Conservation (phyloP, 2,329 filamentous ascomycete species). For the Phyllosticta citriasiana region DNA sequence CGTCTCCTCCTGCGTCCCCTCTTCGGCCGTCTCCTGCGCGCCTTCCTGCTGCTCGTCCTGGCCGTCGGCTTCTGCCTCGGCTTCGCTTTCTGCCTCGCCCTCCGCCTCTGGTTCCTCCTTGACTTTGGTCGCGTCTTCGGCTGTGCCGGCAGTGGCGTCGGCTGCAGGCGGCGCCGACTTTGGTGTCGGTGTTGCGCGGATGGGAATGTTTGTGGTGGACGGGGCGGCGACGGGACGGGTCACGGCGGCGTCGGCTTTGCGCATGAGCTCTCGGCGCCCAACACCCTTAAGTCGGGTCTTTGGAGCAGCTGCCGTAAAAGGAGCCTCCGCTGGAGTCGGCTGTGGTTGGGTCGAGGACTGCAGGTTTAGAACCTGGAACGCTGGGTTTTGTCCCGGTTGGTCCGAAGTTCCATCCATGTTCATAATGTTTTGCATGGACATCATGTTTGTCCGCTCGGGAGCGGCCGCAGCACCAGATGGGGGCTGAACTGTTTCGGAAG, state of each 20-base stretch:
- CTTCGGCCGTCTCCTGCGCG: conserved; percentile 16
- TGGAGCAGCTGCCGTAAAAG: conserved; percentile 11
- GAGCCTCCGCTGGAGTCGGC: conserved; percentile 13
- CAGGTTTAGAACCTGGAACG: background rate
- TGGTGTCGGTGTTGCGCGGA: background rate
- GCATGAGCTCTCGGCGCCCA: conserved; percentile 48
- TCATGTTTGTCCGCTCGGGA: conserved; percentile 12
- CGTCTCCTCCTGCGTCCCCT: background rate
- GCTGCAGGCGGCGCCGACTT: background rate
- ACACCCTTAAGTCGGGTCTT: conserved; percentile 45
- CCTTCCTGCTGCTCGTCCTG: conserved; percentile 40
- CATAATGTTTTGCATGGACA: conserved; percentile 23
- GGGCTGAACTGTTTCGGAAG: conserved; percentile 12
- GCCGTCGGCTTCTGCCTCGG: conserved; percentile 33
- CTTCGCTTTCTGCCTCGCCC: background rate
- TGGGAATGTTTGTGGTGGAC: conserved; percentile 1
- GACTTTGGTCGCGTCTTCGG: conserved; percentile 36
- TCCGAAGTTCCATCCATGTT: conserved; percentile 20
- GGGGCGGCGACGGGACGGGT: conserved; percentile 16
- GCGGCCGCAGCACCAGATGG: conserved; percentile 8
- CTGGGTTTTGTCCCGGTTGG: background rate
- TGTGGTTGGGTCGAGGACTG: conserved; percentile 15
- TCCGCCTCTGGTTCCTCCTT: conserved; percentile 19
- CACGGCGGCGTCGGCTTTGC: conserved; percentile 48
- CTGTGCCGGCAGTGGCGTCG: background rate